phyloP scores from a whole-genome alignment of 2,329 filamentous ascomycete species.

The Neonectria sp. region DNA sequence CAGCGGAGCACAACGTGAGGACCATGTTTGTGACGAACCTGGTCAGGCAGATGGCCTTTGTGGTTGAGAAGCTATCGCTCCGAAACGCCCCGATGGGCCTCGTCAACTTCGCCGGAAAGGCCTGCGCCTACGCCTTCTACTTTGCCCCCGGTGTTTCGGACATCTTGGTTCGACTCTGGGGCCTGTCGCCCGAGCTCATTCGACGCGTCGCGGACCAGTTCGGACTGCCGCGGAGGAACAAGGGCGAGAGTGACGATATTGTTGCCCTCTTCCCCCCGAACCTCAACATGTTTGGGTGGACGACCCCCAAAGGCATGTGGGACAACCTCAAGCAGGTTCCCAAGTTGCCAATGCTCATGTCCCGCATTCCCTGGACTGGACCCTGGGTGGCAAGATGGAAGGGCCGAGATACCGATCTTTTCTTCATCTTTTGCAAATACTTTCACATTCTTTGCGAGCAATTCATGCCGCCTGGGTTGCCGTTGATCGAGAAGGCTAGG shows the following conservation, averaged over 20 bases:
- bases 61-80: constrained; percentile 90
- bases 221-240: constrained; percentile 70
- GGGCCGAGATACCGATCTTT: constrained; percentile 88
- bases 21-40: constrained; percentile 90
- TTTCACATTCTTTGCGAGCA: constrained; percentile 86
- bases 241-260: constrained; percentile 74
- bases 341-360: constrained; percentile 75
- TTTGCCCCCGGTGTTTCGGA: constrained; percentile 91
- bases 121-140: constrained; percentile 93
- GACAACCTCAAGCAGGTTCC: constrained; percentile 76
- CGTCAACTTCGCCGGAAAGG: constrained; percentile 91
- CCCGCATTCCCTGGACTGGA: constrained; percentile 86
- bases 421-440: constrained; percentile 93
- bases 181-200: constrained; percentile 76
- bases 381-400: constrained; percentile 90
- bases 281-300: constrained; percentile 72
- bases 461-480: constrained; percentile 72
- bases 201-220: constrained; percentile 81
- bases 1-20: constrained; percentile 88
- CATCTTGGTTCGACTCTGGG: constrained; percentile 87
- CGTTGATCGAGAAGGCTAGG: constrained; percentile 70
- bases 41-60: constrained; percentile 85
- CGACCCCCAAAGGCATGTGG: constrained; percentile 64
- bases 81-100: constrained; percentile 76
- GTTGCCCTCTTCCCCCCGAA: constrained; percentile 78